Conservation (phyloP, 2,329 filamentous ascomycete genomes). For the Paraconiothyrium brasiliense region DNA sequence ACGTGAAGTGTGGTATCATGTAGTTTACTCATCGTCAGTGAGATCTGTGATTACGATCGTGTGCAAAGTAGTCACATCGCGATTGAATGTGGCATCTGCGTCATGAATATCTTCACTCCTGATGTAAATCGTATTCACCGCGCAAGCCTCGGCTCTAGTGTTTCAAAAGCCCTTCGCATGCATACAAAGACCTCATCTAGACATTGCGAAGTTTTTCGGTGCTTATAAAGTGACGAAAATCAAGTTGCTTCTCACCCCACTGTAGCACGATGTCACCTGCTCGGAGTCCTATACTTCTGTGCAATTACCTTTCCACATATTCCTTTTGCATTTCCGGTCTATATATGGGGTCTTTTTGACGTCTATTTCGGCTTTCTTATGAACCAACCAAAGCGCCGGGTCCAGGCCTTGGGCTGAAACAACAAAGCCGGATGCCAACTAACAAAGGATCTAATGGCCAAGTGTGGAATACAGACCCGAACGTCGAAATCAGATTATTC, state of each 20-base stretch:
- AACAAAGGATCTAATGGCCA: not conserved
- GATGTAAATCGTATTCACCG: not conserved
- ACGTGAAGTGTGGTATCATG: not conserved
- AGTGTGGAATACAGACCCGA: not conserved
- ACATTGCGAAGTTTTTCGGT: not conserved
- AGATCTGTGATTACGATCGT: no score
- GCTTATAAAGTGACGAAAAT: not conserved
- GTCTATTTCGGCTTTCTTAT: not conserved
- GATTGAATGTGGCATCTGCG: not conserved
- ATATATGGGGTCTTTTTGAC: not conserved
- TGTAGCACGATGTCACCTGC: no score
- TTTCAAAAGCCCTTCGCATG: not conserved
- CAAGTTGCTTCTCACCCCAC: not conserved
- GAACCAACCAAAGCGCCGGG: no score
- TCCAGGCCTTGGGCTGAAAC: not conserved
- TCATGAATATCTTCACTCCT: not conserved
- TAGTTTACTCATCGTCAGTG: not conserved
- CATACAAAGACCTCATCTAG: not conserved
- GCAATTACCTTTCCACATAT: not conserved
- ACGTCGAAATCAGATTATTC: not conserved
- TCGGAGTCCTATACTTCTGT: not conserved
- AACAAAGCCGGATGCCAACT: not conserved
- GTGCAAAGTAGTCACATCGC: not conserved
- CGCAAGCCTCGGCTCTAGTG: not conserved
- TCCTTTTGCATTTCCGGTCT: not conserved